Percentiles rank a stretch among this genome's conserved stretches.
These are phyloP conservation scores for Phytophthora macrochlamydospora DNA, from an alignment of 352 stramenopile species.

Conservation along the genomic window DNA sequence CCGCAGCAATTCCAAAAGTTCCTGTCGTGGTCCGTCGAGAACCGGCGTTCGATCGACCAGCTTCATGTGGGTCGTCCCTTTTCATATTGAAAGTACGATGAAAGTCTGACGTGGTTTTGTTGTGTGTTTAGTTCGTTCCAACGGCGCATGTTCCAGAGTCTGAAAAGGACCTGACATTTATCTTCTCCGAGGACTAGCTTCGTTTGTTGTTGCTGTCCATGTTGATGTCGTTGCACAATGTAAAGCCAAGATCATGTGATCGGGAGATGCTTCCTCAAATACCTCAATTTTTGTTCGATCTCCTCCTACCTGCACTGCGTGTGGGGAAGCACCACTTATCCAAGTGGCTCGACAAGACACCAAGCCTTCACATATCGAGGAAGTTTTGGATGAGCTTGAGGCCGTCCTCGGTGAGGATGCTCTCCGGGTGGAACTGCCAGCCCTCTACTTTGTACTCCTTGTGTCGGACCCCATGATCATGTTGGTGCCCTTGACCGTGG, in stretches of 20 bases:
- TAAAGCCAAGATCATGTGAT: conserved; percentile 5
- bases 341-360: no score
- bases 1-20: conserved; percentile 85
- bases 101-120: conserved; percentile 1
- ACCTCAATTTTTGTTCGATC: no score
- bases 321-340: no score
- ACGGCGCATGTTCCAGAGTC: conserved; percentile 32
- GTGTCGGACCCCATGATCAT: conserved; percentile 92
- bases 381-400: conserved; percentile 90
- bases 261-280: not conserved
- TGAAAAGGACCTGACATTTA: conserved; percentile 71
- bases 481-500: conserved; percentile 78
- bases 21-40: conserved; percentile 79
- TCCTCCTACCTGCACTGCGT: no score
- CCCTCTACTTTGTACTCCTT: conserved; percentile 87
- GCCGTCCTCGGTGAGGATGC: conserved; percentile 84
- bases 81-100: not conserved
- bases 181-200: conserved; percentile 74
- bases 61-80: conserved; percentile 49
- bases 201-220: conserved; percentile 10
- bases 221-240: conserved; percentile 6
- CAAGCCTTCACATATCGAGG: conserved; percentile 72
- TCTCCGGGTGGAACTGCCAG: conserved; percentile 91
- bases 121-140: conserved; percentile 49
- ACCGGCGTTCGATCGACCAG: conserved; percentile 70